These are phyloP conservation scores for Globisporangium middletonii DNA, from an alignment of 352 stramenopile species.

Conservation along the genomic window DNA sequence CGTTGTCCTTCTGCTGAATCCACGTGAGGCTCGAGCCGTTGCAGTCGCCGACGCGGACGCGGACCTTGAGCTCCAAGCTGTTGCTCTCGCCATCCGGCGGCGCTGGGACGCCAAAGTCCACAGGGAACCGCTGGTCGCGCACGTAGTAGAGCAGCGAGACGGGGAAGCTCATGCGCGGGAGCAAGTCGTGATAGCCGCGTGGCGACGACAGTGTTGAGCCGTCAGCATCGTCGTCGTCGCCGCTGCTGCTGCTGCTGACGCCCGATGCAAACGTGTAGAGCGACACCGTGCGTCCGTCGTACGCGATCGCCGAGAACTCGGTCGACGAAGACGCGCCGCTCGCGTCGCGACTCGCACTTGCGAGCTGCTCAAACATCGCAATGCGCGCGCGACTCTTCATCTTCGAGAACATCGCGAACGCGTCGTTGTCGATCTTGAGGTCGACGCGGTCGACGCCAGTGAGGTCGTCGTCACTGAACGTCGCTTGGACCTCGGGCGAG, in stretches of 20 bases:
- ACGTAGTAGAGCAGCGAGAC: slow-evolving; percentile 77
- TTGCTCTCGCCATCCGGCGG: no score
- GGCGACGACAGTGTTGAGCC: neutral
- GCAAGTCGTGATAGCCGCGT: neutral
- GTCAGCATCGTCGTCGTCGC: slow-evolving; percentile 7
- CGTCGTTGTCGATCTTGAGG: slow-evolving; percentile 42
- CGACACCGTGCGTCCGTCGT: slow-evolving; percentile 46
- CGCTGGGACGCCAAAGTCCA: slow-evolving; percentile 42
- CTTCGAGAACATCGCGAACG: slow-evolving; percentile 25
- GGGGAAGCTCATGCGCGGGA: slow-evolving; percentile 59
- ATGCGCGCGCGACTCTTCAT: slow-evolving; percentile 43
- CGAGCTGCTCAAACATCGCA: slow-evolving; percentile 48
- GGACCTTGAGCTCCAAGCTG: slow-evolving; percentile 27
- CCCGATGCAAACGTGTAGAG: slow-evolving; percentile 38
- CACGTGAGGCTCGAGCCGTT: slow-evolving; percentile 42
- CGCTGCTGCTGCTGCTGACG: slow-evolving; percentile 8
- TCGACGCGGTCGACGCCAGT: slow-evolving; percentile 44
- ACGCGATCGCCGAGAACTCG: slow-evolving; percentile 56
- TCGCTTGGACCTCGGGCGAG: slow-evolving; percentile 16
- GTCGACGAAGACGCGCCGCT: slow-evolving; percentile 18
- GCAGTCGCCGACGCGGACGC: slow-evolving; percentile 40
- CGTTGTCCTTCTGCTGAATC: slow-evolving; percentile 53
- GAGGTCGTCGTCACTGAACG: slow-evolving; percentile 46
- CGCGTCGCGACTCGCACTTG: slow-evolving; percentile 4
- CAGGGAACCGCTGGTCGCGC: slow-evolving; percentile 62